A percentile compares a stretch with the other conserved stretches of the same genome.
These are phyloP conservation scores for Kuraishia hungarica DNA, from an alignment of 805 yeast species.

Conservation along the genomic window DNA sequence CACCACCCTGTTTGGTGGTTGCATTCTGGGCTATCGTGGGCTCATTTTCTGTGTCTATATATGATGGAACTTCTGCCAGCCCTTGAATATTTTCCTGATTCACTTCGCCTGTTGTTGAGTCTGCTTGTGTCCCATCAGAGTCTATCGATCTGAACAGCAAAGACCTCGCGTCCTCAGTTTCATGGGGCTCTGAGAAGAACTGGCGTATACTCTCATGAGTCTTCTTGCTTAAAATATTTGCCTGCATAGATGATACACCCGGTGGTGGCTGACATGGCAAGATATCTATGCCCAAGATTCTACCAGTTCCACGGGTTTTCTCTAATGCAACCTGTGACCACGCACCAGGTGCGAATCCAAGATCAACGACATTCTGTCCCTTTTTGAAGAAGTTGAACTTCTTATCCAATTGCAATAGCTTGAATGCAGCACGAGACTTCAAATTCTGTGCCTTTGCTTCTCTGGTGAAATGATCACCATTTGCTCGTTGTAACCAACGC, in stretches of 20 bases:
- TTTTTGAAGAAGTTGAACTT: constrained; percentile 50
- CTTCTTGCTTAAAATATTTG: constrained; percentile 63
- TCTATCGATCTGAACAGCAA: background rate
- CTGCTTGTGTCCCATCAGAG: background rate
- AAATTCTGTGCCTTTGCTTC: constrained; percentile 57
- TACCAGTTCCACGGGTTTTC: constrained; percentile 38
- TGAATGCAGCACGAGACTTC: constrained; percentile 87
- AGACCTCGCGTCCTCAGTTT: background rate
- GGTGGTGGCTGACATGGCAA: constrained; percentile 70
- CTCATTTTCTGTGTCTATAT: constrained; percentile 19
- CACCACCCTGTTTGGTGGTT: constrained; percentile 1
- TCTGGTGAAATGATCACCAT: constrained; percentile 52
- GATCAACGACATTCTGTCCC: constrained; percentile 62
- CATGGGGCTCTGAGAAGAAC: constrained; percentile 29
- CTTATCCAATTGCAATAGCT: constrained; percentile 66
- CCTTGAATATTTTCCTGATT: background rate
- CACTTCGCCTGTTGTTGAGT: background rate
- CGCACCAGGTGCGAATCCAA: constrained; percentile 93
- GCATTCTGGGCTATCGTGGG: background rate
- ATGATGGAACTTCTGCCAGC: constrained; percentile 16
- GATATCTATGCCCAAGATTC: constrained; percentile 75
- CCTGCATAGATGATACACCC: constrained; percentile 79
- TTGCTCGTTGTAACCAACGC: constrained; percentile 71
- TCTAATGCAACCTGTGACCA: constrained; percentile 83
- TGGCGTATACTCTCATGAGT: constrained; percentile 52